phyloP scores from a whole-genome alignment of 129 eudicot species.

The Tanacetum coccineum region DNA sequence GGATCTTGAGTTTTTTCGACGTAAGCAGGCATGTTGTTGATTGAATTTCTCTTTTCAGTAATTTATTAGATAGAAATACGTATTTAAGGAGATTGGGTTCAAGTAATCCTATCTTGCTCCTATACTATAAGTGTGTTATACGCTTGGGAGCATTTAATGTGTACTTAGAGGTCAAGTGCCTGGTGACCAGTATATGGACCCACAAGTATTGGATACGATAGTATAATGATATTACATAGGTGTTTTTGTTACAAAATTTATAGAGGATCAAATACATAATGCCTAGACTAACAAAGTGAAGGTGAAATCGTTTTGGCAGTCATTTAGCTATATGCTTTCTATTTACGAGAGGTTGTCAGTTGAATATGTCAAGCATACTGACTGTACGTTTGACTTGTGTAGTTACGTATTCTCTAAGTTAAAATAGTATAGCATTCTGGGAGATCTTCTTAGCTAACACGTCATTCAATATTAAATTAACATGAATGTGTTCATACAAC shows the following conservation, averaged over 20 bases:
- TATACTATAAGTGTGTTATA: neutral
- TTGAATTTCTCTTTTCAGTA: neutral
- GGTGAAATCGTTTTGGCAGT: neutral
- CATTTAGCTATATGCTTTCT: neutral
- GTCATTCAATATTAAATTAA: no score
- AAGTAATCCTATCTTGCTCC: constrained; percentile 2
- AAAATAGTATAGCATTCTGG: neutral
- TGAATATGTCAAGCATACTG: no score
- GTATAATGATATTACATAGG: no score
- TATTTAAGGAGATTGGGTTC: neutral
- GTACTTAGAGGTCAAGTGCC: no score
- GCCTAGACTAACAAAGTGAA: constrained; percentile 1
- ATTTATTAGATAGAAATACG: neutral
- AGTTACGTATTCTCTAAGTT: neutral
- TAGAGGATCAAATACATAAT: neutral
- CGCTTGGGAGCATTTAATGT: no score
- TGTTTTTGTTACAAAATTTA: no score
- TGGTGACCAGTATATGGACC: no score
- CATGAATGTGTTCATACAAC: no score
- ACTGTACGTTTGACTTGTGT: no score
- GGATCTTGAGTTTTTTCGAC: constrained; percentile 10
- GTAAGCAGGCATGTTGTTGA: constrained; percentile 24
- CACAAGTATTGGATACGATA: no score
- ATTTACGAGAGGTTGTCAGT: no score
- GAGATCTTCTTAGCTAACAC: no score